phyloP scores from a whole-genome alignment of 2,329 filamentous ascomycete genomes.

The Aureobasidium mangrovei region DNA sequence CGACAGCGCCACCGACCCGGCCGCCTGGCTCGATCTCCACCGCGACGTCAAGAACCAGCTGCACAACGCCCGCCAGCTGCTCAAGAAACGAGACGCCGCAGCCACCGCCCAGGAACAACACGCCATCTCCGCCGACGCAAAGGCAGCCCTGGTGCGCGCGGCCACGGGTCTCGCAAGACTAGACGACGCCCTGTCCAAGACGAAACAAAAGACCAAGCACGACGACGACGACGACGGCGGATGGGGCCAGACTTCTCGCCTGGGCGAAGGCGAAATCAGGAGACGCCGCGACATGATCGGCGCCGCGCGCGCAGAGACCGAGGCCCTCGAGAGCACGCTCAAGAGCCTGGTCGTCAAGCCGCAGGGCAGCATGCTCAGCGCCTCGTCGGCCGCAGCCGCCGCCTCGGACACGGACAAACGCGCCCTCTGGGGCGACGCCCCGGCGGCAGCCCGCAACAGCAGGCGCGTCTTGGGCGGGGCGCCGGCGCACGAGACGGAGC shows the following conservation, averaged over 20 bases:
- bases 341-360: conserved; percentile 51
- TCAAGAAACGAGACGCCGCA: conserved; percentile 61
- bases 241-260: conserved; percentile 34
- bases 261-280: conserved; percentile 68
- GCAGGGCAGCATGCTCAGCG: conserved; percentile 22
- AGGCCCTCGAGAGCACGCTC: conserved; percentile 65
- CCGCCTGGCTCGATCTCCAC: conserved; percentile 69
- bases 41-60: conserved; percentile 63
- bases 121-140: conserved; percentile 57
- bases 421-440: conserved; percentile 26
- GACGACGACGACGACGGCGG: conserved; percentile 29
- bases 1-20: conserved; percentile 37
- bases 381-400: conserved; percentile 26
- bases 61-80: conserved; percentile 55
- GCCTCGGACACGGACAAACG: conserved; percentile 29
- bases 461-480: conserved; percentile 66
- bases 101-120: conserved; percentile 51
- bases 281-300: conserved; percentile 62
- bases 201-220: conserved; percentile 35
- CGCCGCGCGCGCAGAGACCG: conserved; percentile 62
- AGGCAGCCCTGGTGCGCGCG: conserved; percentile 61
- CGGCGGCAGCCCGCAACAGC: conserved; percentile 15
- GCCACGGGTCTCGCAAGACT: conserved; percentile 55
- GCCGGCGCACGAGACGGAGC: conserved; percentile 60
- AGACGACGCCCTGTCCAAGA: conserved; percentile 53